Evolutionary conservation across 352 stramenopile species (phyloP).

Genomic region (Phytophthora capsici): DNA sequence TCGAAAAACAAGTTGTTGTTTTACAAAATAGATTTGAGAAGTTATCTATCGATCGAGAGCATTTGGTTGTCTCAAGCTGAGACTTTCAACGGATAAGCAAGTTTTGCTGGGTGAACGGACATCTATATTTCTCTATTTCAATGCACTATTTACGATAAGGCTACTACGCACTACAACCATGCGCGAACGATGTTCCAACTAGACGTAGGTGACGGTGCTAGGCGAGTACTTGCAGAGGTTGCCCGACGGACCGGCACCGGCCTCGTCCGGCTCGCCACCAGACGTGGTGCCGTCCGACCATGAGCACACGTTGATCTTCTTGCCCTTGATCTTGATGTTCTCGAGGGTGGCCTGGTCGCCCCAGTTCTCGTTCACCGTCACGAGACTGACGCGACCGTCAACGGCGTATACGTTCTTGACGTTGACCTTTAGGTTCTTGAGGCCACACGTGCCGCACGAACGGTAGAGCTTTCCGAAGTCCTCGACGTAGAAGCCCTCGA

Average conservation of each 20-base stretch:
- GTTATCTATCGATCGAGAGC: no score
- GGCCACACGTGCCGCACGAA: constrained; percentile 25
- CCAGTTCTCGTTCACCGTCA: constrained; percentile 55
- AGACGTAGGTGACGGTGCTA: constrained; percentile 30
- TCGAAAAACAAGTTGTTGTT: no score
- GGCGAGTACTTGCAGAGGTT: constrained; percentile 38
- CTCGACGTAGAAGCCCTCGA: constrained; percentile 30
- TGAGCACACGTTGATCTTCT: constrained; percentile 32
- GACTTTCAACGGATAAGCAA: constrained; percentile 6
- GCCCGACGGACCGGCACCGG: constrained; percentile 17
- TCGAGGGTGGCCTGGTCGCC: constrained; percentile 46
- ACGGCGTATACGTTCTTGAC: constrained; percentile 35
- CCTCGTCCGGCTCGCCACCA: constrained; percentile 26
- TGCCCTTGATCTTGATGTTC: constrained; percentile 52
- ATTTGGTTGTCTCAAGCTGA: constrained; percentile 12
- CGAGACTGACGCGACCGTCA: constrained; percentile 34
- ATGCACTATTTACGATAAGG: not conserved
- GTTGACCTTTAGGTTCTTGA: constrained; percentile 25
- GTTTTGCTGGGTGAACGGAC: not conserved
- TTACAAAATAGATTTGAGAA: no score
- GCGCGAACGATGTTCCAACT: no score
- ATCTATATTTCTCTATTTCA: constrained; percentile 8
- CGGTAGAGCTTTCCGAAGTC: constrained; percentile 32
- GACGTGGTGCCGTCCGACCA: constrained; percentile 29
- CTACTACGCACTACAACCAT: not conserved